Conservation (phyloP, 2,329 filamentous ascomycete genomes). For the Chaetomiaceae sp. region DNA sequence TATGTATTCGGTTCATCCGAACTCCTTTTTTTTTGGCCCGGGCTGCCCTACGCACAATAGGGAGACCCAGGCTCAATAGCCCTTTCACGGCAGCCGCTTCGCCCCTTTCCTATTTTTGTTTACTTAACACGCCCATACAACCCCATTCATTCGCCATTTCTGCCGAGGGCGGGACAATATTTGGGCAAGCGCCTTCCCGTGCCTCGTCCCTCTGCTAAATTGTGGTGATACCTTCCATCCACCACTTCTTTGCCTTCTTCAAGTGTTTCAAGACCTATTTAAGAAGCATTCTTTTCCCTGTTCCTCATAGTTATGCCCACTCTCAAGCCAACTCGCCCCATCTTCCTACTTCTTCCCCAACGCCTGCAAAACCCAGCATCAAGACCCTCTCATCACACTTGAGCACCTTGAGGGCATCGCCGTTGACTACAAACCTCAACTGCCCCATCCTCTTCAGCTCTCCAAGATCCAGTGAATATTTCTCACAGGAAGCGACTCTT, state of each 20-base stretch:
- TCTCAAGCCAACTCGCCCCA: background rate
- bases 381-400: background rate
- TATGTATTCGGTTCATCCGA: background rate
- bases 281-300: background rate
- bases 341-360: background rate
- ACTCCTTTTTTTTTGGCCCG: background rate
- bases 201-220: slow-evolving; percentile 3
- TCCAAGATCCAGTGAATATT: slow-evolving; percentile 4
- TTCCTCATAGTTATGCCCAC: too few species aligned
- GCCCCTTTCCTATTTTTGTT: background rate
- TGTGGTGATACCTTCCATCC: background rate
- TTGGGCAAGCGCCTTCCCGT: background rate
- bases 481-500: background rate
- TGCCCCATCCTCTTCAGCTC: background rate
- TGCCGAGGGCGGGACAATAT: slow-evolving; percentile 7
- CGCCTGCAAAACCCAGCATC: background rate
- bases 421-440: background rate
- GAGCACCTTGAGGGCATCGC: background rate
- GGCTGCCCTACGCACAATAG: slow-evolving; percentile 1
- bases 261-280: background rate
- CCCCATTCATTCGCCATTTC: slow-evolving; percentile 2
- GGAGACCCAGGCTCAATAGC: background rate
- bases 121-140: background rate
- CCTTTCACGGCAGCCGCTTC: background rate
- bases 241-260: background rate